These are phyloP conservation scores for Kazachstania kunashirensis DNA, from an alignment of 805 yeast species.

Conservation along the genomic window DNA sequence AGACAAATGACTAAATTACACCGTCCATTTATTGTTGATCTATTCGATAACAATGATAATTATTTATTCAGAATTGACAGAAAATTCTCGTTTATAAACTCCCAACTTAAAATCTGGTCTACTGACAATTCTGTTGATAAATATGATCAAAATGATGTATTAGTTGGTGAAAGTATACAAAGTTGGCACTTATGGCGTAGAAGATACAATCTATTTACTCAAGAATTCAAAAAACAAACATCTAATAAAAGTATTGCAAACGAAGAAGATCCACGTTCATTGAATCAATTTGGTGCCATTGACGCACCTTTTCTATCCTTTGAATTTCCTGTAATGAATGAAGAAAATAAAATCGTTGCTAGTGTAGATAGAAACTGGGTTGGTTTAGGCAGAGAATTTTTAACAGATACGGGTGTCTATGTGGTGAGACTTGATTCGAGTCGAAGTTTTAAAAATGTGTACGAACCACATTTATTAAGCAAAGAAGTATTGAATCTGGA, in stretches of 20 bases:
- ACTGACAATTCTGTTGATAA: conserved; percentile 26
- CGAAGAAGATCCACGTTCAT: conserved; percentile 23
- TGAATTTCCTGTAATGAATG: conserved; percentile 69
- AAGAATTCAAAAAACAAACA: conserved; percentile 22
- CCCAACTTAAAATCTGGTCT: conserved; percentile 51
- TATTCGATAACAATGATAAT: conserved; percentile 55
- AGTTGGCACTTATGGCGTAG: conserved; percentile 95
- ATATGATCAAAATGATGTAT: conserved; percentile 16
- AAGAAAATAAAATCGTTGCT: conserved; percentile 49
- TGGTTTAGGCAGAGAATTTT: conserved; percentile 84
- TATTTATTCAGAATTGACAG: conserved; percentile 58
- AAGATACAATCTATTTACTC: conserved; percentile 60
- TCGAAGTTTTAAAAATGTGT: conserved; percentile 50
- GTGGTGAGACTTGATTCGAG: conserved; percentile 71
- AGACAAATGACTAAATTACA: conserved; percentile 79
- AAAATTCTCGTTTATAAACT: conserved; percentile 81
- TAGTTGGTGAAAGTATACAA: conserved; percentile 81
- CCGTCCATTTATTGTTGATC: conserved; percentile 73
- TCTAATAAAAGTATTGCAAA: conserved; percentile 15
- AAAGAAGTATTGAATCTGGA: conserved; percentile 48
- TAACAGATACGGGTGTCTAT: conserved; percentile 93
- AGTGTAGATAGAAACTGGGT: conserved; percentile 90
- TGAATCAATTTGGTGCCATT: conserved; percentile 74
- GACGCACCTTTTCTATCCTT: conserved; percentile 83
- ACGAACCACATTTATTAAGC: conserved; percentile 34